Base-by-base conservation (phyloP, 768 basidiomycete species). In the Kwoniella dejecticola region DNA sequence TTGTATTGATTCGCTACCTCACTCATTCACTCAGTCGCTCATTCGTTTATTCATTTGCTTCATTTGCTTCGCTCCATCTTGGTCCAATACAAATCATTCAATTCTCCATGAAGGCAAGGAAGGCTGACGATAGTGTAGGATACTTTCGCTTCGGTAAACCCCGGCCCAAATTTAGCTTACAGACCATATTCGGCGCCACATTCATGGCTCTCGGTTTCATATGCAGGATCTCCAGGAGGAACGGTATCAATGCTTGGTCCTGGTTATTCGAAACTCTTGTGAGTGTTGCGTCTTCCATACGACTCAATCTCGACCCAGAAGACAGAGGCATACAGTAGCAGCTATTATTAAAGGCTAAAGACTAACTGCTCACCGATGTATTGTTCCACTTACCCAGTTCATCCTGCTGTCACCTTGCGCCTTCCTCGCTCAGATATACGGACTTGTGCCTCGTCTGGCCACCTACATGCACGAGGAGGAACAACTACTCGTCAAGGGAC, bases 401-500 rank as follows among this genome's bases (percentile, higher is more conserved):
- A 70, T 67, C 13, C 67, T 75, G 8, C 53, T 71, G 11, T 69
- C 73, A 1, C 88, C 88, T 4, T 89, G 89, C 71, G 88, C 86
- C 26, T 89, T 89, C 78, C 62, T 79, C 26, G 76, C 77, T 7
- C 63, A 85, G 13, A 83, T 86, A 68, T 89, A 89, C 68, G 79
- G 88, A 57, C 81, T 88, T 19, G 82, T 89, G 0, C 86, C 87
- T 10, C 83, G 83, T 12, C 74, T 90, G 2, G 84, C 86, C 4
- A 79, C 75, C 23, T 80, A 83, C 63, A 76, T 89, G 5, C 68
- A 79, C 10, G 81, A 81, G 33, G 80, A 82, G 58, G 62, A 81
- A 47, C 82, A 84, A 66, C 79, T 88, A 23, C 68, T 85, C 26
- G 74, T 89, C 21, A 77, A 80, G 0, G 80, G 84, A 4, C 79